These are phyloP conservation scores for Sutorius eximius DNA, from an alignment of 1,284 basidiomycete species.

Conservation along the genomic window DNA sequence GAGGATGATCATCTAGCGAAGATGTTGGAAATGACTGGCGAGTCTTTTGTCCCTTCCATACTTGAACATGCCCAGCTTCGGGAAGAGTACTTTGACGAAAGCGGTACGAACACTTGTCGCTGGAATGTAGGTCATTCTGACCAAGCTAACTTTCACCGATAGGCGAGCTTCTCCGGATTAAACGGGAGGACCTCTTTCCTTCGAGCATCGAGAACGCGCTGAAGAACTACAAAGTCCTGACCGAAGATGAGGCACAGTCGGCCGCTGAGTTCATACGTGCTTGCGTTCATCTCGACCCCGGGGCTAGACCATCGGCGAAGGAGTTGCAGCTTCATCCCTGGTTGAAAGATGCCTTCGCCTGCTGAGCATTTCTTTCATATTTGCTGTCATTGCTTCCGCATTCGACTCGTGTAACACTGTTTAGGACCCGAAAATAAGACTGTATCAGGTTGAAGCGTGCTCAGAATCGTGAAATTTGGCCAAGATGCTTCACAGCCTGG, in stretches of 20 bases:
- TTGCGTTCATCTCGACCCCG: neutral
- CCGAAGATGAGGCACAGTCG: neutral
- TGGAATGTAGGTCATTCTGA: neutral
- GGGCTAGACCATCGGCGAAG: neutral
- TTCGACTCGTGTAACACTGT: neutral
- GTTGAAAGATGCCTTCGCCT: neutral
- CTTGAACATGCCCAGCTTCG: neutral
- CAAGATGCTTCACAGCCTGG: no score
- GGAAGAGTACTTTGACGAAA: neutral
- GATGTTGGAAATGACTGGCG: neutral
- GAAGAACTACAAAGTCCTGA: neutral
- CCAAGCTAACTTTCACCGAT: neutral
- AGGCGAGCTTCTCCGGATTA: neutral
- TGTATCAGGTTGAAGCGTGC: no score
- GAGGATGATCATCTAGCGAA: slow-evolving; percentile 1
- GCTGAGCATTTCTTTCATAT: neutral
- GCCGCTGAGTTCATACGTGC: neutral
- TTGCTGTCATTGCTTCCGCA: neutral
- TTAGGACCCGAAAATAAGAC: no score
- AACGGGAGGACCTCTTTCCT: neutral
- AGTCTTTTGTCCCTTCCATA: neutral
- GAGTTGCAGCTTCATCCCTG: neutral
- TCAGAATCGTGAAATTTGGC: no score
- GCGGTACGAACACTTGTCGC: neutral
- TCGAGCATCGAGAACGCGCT: neutral